Evolutionary conservation across 2,329 filamentous ascomycete genomes (phyloP).

Genomic region (Fusarium metavorans): DNA sequence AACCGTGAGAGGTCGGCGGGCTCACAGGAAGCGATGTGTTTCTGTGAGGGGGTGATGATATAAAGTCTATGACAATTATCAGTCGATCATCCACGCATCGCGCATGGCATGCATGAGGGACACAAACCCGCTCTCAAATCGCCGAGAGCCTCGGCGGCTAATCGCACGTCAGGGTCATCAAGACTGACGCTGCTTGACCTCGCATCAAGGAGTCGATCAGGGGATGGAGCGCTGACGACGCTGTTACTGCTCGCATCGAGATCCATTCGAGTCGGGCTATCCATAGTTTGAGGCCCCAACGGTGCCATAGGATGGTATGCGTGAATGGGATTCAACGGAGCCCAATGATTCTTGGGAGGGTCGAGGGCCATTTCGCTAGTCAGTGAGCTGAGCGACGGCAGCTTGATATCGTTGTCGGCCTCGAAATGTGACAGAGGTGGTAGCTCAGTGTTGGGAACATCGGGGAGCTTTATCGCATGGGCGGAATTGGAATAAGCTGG

Average conservation of each 20-base stretch:
- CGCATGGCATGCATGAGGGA: slow-evolving; percentile 4
- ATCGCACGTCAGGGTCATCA: slow-evolving; percentile 75
- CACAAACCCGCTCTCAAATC: slow-evolving; percentile 76
- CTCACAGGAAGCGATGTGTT: slow-evolving; percentile 56
- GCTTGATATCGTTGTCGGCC: slow-evolving; percentile 46
- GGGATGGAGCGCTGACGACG: slow-evolving; percentile 57
- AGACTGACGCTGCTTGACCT: slow-evolving; percentile 66
- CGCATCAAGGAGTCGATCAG: slow-evolving; percentile 59
- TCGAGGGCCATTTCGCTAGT: slow-evolving; percentile 46
- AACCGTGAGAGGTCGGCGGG: slow-evolving; percentile 51
- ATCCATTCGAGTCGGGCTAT: slow-evolving; percentile 63
- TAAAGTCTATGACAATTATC: slow-evolving; percentile 65
- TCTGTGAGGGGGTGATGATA: slow-evolving; percentile 70
- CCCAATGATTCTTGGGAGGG: slow-evolving; percentile 53
- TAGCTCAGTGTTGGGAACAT: slow-evolving; percentile 44
- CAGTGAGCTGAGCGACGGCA: slow-evolving; percentile 54
- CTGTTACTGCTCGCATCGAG: slow-evolving; percentile 58
- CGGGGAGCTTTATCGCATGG: slow-evolving; percentile 45
- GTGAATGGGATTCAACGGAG: slow-evolving; percentile 62
- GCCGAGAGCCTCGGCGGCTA: slow-evolving; percentile 81
- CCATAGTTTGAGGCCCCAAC: slow-evolving; percentile 50
- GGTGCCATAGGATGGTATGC: slow-evolving; percentile 52
- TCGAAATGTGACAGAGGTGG: slow-evolving; percentile 37
- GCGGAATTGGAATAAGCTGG: slow-evolving; percentile 42
- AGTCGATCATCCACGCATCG: slow-evolving; percentile 23